Base-by-base conservation (phyloP, 306 rosid species). In the Arachis stenosperma region DNA sequence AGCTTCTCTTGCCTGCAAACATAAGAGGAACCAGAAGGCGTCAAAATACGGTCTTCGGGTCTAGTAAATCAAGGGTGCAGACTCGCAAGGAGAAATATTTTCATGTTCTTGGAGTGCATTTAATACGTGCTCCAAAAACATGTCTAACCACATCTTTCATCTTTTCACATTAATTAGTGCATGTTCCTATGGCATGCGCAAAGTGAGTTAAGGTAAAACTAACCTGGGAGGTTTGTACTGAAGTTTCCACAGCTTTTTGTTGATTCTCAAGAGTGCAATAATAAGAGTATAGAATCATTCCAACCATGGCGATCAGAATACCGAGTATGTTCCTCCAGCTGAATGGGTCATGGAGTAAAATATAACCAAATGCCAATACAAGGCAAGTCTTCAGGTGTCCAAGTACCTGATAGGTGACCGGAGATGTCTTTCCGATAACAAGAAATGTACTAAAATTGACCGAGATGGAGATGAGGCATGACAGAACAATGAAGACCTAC, bases 331-430 rank as follows among this genome's bases (percentile, higher is more conserved):
- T 93, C 81, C 90, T 87, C 98, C 97, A 93, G 83, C 88, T 84
- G 78, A 93, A 89, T 58, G 98, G 98, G 67, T 93, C 97, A 6
- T 55, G 92, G 71, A 93, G 98, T 44, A 93, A 84, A 57, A 84
- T 76, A 82, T 91, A 93, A 63, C 97, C 98, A 73, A 93, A 93
- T 43, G 91, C 96, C 76, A 93, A 81, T 40, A 93, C 97, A 66
- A 93, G 89, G 79, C 97, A 93, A 67, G 98, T 93, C 85, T 93
- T 93, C 66, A 91, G 86, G 86, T 93, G 98, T 74, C 98, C 98
- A 61, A 93, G 96, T 69, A 91, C 98, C 85, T 93, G 98, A 80
- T 93, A 93, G 58, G 98, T 93, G 62, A 93, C 98, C 1, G 97
- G 96, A 68, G 98, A 93, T 57, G 98, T 93, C 83, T 86, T 93